phyloP scores from a whole-genome alignment of 371 early-diverging fungal species.

The Mortierella sp. region DNA sequence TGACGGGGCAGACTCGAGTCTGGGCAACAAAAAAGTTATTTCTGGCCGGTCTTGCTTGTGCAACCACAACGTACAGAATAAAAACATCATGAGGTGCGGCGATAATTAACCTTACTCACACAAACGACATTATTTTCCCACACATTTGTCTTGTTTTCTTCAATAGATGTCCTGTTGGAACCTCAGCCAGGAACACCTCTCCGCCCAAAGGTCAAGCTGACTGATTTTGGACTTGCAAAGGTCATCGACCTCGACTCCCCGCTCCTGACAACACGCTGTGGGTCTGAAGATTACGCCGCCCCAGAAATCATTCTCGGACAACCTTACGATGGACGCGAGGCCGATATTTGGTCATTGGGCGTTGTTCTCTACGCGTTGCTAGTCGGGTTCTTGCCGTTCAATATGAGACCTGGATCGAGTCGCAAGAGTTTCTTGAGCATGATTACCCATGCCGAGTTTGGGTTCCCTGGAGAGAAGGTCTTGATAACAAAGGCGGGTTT shows the following conservation, averaged over 20 bases:
- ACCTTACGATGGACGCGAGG: slow-evolving; percentile 73
- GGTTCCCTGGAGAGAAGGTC: slow-evolving; percentile 56
- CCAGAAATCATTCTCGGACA: slow-evolving; percentile 83
- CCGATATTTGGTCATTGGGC: slow-evolving; percentile 83
- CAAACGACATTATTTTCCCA: background rate
- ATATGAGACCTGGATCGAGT: slow-evolving; percentile 50
- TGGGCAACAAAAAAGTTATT: background rate
- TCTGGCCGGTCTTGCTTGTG: background rate
- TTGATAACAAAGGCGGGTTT: slow-evolving; percentile 28
- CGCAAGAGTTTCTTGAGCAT: slow-evolving; percentile 57
- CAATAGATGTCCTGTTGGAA: slow-evolving; percentile 39
- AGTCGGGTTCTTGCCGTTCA: slow-evolving; percentile 71
- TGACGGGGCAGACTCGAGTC: background rate
- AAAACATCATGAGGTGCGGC: background rate
- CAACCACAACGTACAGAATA: background rate
- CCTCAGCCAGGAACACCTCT: slow-evolving; percentile 45
- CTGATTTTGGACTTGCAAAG: slow-evolving; percentile 80
- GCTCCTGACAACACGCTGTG: slow-evolving; percentile 70
- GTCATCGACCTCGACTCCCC: slow-evolving; percentile 64
- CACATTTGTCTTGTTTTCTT: background rate
- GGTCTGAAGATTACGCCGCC: slow-evolving; percentile 88
- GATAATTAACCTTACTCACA: slow-evolving; percentile 4
- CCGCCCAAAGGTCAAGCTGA: slow-evolving; percentile 71
- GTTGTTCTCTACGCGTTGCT: slow-evolving; percentile 76
- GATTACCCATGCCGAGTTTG: slow-evolving; percentile 59